These are phyloP conservation scores for Lunasporangiospora selenospora DNA, from an alignment of 192 early-diverging fungal species.

Conservation along the genomic window DNA sequence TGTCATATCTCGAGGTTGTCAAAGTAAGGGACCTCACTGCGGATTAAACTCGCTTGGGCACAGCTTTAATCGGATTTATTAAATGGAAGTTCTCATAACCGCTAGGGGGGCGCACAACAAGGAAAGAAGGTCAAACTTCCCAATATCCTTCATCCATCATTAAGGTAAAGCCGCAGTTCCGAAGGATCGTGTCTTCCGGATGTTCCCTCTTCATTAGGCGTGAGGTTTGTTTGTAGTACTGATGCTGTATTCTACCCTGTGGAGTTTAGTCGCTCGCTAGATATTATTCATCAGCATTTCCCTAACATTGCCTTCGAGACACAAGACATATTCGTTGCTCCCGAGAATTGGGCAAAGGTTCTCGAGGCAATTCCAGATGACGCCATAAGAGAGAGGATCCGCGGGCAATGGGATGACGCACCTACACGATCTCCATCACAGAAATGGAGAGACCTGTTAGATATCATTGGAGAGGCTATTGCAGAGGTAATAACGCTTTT, in stretches of 20 bases:
- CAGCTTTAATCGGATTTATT: too few relatives aligned
- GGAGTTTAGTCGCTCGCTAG: slow-evolving; percentile 59
- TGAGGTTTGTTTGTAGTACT: too few relatives aligned
- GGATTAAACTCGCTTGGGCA: slow-evolving; percentile 6
- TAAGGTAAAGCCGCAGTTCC: slow-evolving; percentile 54
- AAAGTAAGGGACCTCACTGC: slow-evolving; percentile 41
- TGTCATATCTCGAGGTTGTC: slow-evolving; percentile 82
- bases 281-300: slow-evolving; percentile 79
- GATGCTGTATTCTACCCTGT: too few relatives aligned
- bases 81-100: too few relatives aligned
- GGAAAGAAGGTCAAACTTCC: slow-evolving; percentile 76
- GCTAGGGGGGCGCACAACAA: slow-evolving; percentile 75
- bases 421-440: slow-evolving; percentile 23
- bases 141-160: slow-evolving; percentile 71
- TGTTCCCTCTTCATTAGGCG: too few relatives aligned
- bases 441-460: slow-evolving; percentile 57
- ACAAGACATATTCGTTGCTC: slow-evolving; percentile 72
- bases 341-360: slow-evolving; percentile 77
- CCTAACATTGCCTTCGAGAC: slow-evolving; percentile 69
- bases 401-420: slow-evolving; percentile 48
- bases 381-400: slow-evolving; percentile 44
- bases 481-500: background rate
- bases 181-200: too few relatives aligned
- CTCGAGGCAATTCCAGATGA: slow-evolving; percentile 81
- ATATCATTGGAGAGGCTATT: slow-evolving; percentile 17